phyloP scores from a whole-genome alignment of 2,329 filamentous ascomycete species.

The Cercospora nicotianae region DNA sequence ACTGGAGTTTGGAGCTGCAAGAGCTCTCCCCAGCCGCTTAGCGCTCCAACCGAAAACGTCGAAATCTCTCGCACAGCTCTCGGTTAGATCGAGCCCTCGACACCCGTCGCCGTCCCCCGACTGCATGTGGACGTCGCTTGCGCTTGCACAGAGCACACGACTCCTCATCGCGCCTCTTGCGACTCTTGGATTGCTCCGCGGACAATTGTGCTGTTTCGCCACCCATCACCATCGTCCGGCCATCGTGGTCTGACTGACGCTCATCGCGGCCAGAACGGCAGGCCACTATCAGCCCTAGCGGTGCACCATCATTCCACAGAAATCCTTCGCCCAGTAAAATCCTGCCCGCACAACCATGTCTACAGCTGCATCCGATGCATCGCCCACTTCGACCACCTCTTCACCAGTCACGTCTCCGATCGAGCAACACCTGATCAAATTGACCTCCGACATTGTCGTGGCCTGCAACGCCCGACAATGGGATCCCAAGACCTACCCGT shows the following conservation, averaged over 20 bases:
- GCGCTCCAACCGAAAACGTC: neutral
- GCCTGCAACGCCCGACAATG: slow-evolving; percentile 5
- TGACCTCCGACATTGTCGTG: slow-evolving; percentile 10
- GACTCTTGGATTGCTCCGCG: neutral
- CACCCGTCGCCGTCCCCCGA: neutral
- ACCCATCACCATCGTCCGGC: neutral
- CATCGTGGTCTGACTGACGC: neutral
- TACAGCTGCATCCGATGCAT: slow-evolving; percentile 4
- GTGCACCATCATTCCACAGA: neutral
- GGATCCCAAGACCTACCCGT: slow-evolving; percentile 7
- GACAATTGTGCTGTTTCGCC: neutral
- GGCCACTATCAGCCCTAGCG: neutral
- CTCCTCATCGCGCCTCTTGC: neutral
- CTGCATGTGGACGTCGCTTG: neutral
- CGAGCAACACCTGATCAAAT: slow-evolving; percentile 6
- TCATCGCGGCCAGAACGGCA: neutral
- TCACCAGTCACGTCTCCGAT: slow-evolving; percentile 5
- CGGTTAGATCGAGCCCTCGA: neutral
- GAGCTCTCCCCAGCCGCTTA: neutral
- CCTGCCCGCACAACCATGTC: slow-evolving; percentile 8
- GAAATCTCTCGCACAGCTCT: neutral
- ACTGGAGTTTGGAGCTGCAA: neutral
- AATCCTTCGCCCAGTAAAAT: slow-evolving; percentile 12
- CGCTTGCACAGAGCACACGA: slow-evolving; percentile 3
- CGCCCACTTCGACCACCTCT: slow-evolving; percentile 1